Base-by-base conservation (phyloP, 139 green algal species). In the Coccomyxa sp. region DNA sequence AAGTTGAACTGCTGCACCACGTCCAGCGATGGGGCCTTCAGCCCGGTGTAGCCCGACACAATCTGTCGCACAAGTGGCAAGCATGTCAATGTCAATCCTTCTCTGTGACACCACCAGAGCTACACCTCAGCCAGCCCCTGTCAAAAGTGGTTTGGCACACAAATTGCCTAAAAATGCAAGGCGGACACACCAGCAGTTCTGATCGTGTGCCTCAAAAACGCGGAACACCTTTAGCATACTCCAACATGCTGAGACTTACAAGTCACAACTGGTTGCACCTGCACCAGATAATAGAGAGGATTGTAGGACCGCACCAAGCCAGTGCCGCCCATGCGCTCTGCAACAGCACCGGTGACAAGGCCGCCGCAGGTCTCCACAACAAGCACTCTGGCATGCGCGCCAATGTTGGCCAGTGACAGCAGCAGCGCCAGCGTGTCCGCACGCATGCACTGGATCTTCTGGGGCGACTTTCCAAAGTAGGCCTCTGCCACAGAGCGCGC, bases 381-480 rank as follows among this genome's bases (percentile, higher is more conserved):
- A 51, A 98, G 86, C 76, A 91, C 89, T 86, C 85, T 83, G 0
- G 79, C 84, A 32, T 90, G 86, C 1, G 93, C 87, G 0, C 84
- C 90, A 74, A 98, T 88, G 84, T 98, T 96, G 57, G 91, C 94
- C 67, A 96, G 77, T 13, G 59, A 87, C 25, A 97, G 88, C 84
- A 96, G 84, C 51, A 95, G 77, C 30, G 91, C 88, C 38, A 98
- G 86, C 0, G 85, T 88, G 90, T 98, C 95, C 13, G 80, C 81
- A 0, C 95, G 87, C 81, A 98, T 84, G 84, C 91, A 86, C 30
- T 83, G 87, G n/a, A 95, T 91, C 30, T 86, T 90, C 57, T 71
- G 58, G 3, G 89, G 88, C 13, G 32, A 45, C 28, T 87, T 88
- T 31, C 14, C 23, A 63, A 89, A 95, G 82, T 91, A 89, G 18